Conservation (phyloP, 148 eudicot genomes). For the Silene latifolia region DNA sequence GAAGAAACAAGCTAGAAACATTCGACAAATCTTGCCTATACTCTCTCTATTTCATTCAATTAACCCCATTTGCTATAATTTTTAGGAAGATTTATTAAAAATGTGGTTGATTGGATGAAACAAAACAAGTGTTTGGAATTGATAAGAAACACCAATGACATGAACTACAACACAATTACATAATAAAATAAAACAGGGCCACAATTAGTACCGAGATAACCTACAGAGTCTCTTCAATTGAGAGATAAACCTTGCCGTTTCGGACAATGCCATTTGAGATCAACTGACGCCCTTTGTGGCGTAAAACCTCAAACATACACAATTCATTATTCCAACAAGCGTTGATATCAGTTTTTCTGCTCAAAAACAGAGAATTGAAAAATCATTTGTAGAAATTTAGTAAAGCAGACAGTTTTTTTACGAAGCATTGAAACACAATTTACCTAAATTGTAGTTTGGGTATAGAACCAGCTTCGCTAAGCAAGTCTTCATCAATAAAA, state of each 20-base stretch:
- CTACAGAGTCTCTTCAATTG: slow-evolving; percentile 78
- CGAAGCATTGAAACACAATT: neutral
- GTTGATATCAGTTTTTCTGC: slow-evolving; percentile 47
- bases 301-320: slow-evolving; percentile 77
- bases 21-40: neutral
- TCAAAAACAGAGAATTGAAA: slow-evolving; percentile 1
- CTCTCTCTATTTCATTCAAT: neutral
- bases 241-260: slow-evolving; percentile 51
- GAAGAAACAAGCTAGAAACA: neutral
- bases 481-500: slow-evolving; percentile 47
- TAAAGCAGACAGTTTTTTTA: neutral
- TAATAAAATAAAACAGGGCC: neutral
- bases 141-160: neutral
- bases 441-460: slow-evolving; percentile 68
- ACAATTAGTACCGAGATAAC: slow-evolving; percentile 21
- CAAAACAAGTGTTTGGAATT: neutral
- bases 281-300: slow-evolving; percentile 62
- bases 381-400: neutral
- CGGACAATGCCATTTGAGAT: slow-evolving; percentile 68
- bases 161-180: neutral
- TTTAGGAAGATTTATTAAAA: neutral
- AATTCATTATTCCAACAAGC: slow-evolving; percentile 63
- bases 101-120: neutral
- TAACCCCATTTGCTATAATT: neutral
- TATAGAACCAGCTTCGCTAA: slow-evolving; percentile 33